Conservation (phyloP, 2,329 filamentous ascomycete genomes). For the Orbilia oligospora region DNA sequence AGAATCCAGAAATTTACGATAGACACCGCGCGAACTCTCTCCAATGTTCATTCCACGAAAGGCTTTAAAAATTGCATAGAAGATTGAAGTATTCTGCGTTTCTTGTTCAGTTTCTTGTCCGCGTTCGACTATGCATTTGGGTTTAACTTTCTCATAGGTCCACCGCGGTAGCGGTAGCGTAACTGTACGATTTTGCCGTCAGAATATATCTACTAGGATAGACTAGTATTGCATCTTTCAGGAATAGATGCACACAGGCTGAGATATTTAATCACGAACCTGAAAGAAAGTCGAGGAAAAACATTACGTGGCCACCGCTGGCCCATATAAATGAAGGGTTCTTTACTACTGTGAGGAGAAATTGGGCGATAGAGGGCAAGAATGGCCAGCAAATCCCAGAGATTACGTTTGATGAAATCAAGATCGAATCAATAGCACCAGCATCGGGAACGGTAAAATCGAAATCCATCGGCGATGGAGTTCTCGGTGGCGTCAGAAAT, state of each 20-base stretch:
- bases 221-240: background rate
- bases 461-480: background rate
- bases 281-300: constrained; percentile 2
- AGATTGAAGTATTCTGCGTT: background rate
- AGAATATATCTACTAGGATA: background rate
- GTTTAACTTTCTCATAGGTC: background rate
- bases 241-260: background rate
- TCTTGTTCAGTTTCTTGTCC: background rate
- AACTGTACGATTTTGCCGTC: background rate
- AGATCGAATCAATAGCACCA: background rate
- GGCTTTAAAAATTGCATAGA: background rate
- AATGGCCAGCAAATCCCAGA: constrained; percentile 6
- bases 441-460: background rate
- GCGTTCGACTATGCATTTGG: background rate
- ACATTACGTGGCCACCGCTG: background rate
- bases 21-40: background rate
- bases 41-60: background rate
- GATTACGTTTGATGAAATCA: background rate
- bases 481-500: background rate
- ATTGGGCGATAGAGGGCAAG: background rate
- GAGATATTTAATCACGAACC: background rate
- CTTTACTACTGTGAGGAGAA: constrained; percentile 3
- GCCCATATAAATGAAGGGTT: background rate
- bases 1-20: constrained; percentile 11
- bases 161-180: background rate